phyloP scores from a whole-genome alignment of 2,329 filamentous ascomycete species.

The Fusarium foetens region DNA sequence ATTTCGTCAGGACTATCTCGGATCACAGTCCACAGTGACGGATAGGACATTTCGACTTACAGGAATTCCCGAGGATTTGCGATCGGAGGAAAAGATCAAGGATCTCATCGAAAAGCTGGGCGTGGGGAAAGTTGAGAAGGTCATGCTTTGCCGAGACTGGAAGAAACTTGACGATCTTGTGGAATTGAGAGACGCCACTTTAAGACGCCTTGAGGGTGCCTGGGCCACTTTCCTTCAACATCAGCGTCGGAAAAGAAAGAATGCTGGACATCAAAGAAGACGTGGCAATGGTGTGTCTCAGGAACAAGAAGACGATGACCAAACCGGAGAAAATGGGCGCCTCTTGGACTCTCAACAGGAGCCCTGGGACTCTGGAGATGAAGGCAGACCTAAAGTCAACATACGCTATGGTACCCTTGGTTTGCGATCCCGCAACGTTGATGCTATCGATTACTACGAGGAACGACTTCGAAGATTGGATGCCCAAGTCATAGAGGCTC shows the following conservation, averaged over 20 bases:
- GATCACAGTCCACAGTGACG: constrained; percentile 93
- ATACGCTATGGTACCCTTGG: constrained; percentile 83
- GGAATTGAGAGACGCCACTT: constrained; percentile 68
- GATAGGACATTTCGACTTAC: constrained; percentile 93
- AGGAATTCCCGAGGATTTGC: constrained; percentile 82
- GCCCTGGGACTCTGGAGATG: constrained; percentile 51
- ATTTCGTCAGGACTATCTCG: constrained; percentile 88
- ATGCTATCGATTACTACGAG: constrained; percentile 95
- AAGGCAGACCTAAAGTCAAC: constrained; percentile 72
- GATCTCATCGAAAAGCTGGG: constrained; percentile 86
- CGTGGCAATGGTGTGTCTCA: constrained; percentile 33
- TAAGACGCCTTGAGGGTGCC: constrained; percentile 82
- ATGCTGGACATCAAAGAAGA: not conserved
- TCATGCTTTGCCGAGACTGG: constrained; percentile 91
- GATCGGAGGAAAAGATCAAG: constrained; percentile 85
- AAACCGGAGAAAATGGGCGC: constrained; percentile 66
- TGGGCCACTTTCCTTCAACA: constrained; percentile 74
- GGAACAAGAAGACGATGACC: constrained; percentile 52
- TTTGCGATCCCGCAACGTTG: constrained; percentile 76
- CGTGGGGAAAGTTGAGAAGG: constrained; percentile 89
- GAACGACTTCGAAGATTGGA: constrained; percentile 84
- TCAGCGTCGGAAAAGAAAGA: constrained; percentile 36
- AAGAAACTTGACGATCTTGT: constrained; percentile 80
- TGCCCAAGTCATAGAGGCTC: constrained; percentile 74
- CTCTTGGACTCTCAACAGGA: constrained; percentile 63